phyloP scores from a whole-genome alignment of 306 rosid genomes.

The Cucurbita argyrosperma region DNA sequence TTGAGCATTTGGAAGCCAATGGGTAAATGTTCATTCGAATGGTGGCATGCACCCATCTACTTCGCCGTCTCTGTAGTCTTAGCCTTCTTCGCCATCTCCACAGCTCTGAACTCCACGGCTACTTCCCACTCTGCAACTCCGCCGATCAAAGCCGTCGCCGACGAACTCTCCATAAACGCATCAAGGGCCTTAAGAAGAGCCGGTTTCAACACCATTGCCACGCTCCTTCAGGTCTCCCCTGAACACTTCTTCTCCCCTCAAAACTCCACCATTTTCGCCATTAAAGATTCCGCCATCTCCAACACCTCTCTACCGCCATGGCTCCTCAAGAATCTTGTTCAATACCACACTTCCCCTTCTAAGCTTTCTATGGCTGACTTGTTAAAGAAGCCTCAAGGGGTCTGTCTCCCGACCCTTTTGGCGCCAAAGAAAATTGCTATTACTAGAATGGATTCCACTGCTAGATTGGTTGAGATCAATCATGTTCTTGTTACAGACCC shows the following conservation, averaged over 20 bases:
- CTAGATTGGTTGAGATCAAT: conserved; percentile 37
- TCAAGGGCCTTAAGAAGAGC: conserved; percentile 33
- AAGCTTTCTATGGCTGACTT: conserved; percentile 21
- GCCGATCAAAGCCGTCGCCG: conserved; percentile 9
- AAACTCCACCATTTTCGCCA: conserved; percentile 33
- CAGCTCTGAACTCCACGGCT: conserved; percentile 13
- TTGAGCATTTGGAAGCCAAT: conserved; percentile 6
- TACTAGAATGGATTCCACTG: conserved; percentile 21
- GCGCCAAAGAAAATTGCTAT: conserved; percentile 19
- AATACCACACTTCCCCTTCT: conserved; percentile 26
- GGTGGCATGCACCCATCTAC: conserved; percentile 33
- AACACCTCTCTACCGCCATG: conserved; percentile 35
- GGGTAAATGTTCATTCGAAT: conserved; percentile 34
- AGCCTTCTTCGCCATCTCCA: conserved; percentile 35
- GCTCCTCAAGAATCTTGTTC: conserved; percentile 44
- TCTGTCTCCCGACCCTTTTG: conserved; percentile 36
- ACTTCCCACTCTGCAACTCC: conserved; percentile 20
- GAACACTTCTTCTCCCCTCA: conserved; percentile 30
- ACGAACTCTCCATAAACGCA: conserved; percentile 25
- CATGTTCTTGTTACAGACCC: conserved; percentile 41
- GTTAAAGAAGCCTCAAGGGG: conserved; percentile 14
- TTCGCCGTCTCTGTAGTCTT: conserved; percentile 23
- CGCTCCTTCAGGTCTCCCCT: conserved; percentile 45
- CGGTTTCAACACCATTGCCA: conserved; percentile 43
- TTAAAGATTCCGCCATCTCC: conserved; percentile 25